These are phyloP conservation scores for Talaromyces sp. DNA, from an alignment of 2,329 filamentous ascomycete genomes.

Conservation along the genomic window DNA sequence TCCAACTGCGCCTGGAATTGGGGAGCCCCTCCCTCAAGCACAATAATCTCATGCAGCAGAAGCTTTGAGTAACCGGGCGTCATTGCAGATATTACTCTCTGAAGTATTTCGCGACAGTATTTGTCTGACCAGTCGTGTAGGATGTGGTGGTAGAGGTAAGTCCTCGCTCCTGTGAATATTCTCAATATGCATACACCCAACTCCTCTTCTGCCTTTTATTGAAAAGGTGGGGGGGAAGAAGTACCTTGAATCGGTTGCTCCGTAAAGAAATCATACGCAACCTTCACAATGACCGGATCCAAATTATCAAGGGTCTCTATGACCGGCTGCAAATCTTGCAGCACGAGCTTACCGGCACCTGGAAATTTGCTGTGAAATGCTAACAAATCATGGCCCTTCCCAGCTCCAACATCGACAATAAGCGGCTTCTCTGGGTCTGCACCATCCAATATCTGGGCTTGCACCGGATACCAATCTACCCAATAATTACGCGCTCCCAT, in stretches of 20 bases:
- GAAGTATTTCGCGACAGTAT: conserved; percentile 21
- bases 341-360: conserved; percentile 39
- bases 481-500: conserved; percentile 1
- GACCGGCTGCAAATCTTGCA: conserved; percentile 49
- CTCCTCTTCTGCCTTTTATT: background rate
- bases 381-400: conserved; percentile 23
- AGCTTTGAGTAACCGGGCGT: conserved; percentile 33
- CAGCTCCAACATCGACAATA: conserved; percentile 25
- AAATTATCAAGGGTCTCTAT: conserved; percentile 22
- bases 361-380: conserved; percentile 39
- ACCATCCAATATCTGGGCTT: background rate
- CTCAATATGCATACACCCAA: background rate
- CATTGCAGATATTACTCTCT: conserved; percentile 33
- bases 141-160: conserved; percentile 26
- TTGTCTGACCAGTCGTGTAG: conserved; percentile 27
- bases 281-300: conserved; percentile 25
- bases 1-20: conserved; percentile 18
- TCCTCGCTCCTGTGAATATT: background rate
- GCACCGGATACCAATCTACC: conserved; percentile 8
- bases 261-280: conserved; percentile 10
- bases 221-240: background rate
- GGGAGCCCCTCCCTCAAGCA: conserved; percentile 34
- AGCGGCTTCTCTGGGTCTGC: background rate
- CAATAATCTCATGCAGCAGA: conserved; percentile 45
- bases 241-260: background rate